These are phyloP conservation scores for Pontederia paniculata DNA, from an alignment of 176 grass and related monocot genomes.

Conservation along the genomic window DNA sequence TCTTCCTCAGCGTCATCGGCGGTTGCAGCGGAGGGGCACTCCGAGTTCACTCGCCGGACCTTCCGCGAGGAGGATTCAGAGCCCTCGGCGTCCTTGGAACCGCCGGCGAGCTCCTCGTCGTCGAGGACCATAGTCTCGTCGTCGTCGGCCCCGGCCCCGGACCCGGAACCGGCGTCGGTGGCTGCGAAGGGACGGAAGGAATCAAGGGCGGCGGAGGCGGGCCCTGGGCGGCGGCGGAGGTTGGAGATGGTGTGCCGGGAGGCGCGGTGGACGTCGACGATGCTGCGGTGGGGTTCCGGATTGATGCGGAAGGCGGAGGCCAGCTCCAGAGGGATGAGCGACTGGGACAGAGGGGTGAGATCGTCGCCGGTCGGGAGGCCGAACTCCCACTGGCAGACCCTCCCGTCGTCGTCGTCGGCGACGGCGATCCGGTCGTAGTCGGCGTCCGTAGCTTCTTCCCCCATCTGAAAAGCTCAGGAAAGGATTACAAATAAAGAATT, in stretches of 20 bases:
- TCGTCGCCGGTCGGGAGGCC: slow-evolving; percentile 47
- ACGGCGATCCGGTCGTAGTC: slow-evolving; percentile 17
- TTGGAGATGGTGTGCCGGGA: slow-evolving; percentile 48
- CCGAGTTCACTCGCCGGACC: neutral
- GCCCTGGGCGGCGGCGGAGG: slow-evolving; percentile 28
- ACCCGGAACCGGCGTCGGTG: slow-evolving; percentile 19
- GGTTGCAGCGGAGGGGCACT: neutral
- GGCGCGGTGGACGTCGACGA: slow-evolving; percentile 57
- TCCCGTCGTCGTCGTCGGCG: slow-evolving; percentile 12
- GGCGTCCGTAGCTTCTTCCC: slow-evolving; percentile 26
- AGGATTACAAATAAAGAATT: neutral
- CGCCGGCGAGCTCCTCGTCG: neutral
- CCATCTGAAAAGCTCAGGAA: slow-evolving; percentile 20
- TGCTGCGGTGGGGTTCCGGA: slow-evolving; percentile 48
- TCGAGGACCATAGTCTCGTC: neutral
- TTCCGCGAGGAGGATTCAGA: neutral
- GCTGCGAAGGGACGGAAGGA: slow-evolving; percentile 1
- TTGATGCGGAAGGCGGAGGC: slow-evolving; percentile 72
- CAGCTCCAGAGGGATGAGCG: slow-evolving; percentile 44
- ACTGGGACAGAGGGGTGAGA: slow-evolving; percentile 51
- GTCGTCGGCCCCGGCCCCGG: slow-evolving; percentile 12
- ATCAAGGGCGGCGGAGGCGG: slow-evolving; percentile 2
- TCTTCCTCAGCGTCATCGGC: slow-evolving; percentile 18
- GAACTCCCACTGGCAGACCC: slow-evolving; percentile 61
- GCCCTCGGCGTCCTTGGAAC: neutral